Evolutionary conservation across 805 yeast species (phyloP).

Genomic region (Saccharomycopsis capsularis): DNA sequence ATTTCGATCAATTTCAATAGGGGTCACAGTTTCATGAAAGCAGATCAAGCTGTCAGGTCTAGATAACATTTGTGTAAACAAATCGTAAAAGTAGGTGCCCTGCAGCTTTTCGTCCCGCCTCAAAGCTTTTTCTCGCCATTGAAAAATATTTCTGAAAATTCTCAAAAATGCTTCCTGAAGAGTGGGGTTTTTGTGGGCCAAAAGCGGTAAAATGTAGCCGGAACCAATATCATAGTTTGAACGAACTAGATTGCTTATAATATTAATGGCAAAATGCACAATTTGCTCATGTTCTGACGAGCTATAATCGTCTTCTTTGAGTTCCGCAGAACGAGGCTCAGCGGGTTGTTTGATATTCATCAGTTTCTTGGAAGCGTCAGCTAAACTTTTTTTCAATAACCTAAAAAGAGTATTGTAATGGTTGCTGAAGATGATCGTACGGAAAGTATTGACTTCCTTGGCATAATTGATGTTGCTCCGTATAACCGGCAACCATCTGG

Average conservation of each 20-base stretch:
- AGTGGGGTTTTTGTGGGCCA: slow-evolving; percentile 12
- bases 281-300: slow-evolving; percentile 4
- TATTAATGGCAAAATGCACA: slow-evolving; percentile 1
- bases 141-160: slow-evolving; percentile 13
- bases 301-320: not conserved
- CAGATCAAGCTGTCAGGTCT: slow-evolving; percentile 40
- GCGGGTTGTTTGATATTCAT: not conserved
- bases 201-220: slow-evolving; percentile 9
- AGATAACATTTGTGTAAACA: slow-evolving; percentile 2
- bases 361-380: slow-evolving; percentile 25
- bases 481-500: slow-evolving; percentile 44
- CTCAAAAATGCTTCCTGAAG: slow-evolving; percentile 15
- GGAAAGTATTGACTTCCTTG: slow-evolving; percentile 45
- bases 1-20: slow-evolving; percentile 12
- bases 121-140: not conserved
- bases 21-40: slow-evolving; percentile 2
- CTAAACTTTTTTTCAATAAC: slow-evolving; percentile 34
- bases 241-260: slow-evolving; percentile 14
- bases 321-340: not conserved
- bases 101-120: not conserved
- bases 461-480: slow-evolving; percentile 53
- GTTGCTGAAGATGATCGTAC: slow-evolving; percentile 58
- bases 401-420: slow-evolving; percentile 51
- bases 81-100: no score
- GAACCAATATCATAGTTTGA: slow-evolving; percentile 16